Base-by-base conservation (phyloP, 2,329 filamentous ascomycete species). In the Claviceps sp. region DNA sequence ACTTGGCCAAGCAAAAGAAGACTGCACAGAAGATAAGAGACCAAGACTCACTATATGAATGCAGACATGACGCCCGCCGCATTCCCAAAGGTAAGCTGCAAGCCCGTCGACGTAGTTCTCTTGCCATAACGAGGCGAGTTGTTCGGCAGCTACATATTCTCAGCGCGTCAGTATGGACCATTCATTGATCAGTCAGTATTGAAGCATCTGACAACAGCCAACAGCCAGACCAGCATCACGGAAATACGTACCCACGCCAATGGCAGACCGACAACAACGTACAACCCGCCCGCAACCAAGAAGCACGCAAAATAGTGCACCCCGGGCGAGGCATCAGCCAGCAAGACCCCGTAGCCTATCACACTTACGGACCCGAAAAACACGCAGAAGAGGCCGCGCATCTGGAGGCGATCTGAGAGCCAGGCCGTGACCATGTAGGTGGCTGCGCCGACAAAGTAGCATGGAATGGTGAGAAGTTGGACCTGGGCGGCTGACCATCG, bases 121-220 rank as follows among this genome's bases (percentile, higher is more conserved):
- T 89, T 90, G 9, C 85, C 85, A 57, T 88, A 90, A 7, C 86
- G 73, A 1, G 86, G 86, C 16, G 77, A 75, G 54, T 88, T 89
- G 17, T 77, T 81, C 0, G 83, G 77, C 40, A 83, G 58, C 67
- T 69, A 36, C 14, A 13, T 9, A 13, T 9, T 7, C 11, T 36
- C 22, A 34, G 6, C 29, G 40, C 42, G 38, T 46, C 17, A 50
- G 49, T 26, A 37, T 23, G 8, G 9, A 2, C 29, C 9, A 11
- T 8, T 26, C 26, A 8, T 29, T 29, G 1, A 29, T 29, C 26
- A 29, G 26, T 29, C 26, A 29, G 26, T 29, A 29, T 29, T 8
- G 26, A 20, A 20, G 2, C 26, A 29, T 34, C 1, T 34, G 29
- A 11, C 4, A 34, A 11, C 29, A 34, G 29, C 29, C 4, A 34